phyloP scores from a whole-genome alignment of 352 stramenopile genomes.

The Pythium vanterpoolii region DNA sequence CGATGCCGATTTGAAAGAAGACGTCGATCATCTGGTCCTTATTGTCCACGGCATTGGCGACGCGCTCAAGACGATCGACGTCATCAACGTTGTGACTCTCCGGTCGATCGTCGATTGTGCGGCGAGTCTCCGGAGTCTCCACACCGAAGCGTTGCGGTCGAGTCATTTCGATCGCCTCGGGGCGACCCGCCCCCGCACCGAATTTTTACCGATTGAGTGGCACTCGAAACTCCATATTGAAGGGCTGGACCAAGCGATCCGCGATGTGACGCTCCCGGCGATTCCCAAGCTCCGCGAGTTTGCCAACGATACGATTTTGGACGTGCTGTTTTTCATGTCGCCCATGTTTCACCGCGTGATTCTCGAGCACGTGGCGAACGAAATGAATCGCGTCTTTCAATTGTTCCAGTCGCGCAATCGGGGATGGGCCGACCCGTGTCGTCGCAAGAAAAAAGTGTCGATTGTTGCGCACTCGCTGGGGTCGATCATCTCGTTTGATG shows the following conservation, averaged over 20 bases:
- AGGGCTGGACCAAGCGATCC: constrained; percentile 62
- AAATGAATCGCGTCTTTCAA: constrained; percentile 89
- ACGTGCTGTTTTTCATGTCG: constrained; percentile 93
- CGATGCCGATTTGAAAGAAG: constrained; percentile 66
- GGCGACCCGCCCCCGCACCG: constrained; percentile 39
- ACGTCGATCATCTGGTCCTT: constrained; percentile 85
- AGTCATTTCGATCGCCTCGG: constrained; percentile 62
- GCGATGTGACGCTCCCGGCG: constrained; percentile 68
- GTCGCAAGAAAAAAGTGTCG: constrained; percentile 70
- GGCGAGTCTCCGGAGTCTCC: constrained; percentile 58
- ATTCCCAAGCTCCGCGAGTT: constrained; percentile 92
- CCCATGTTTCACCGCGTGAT: constrained; percentile 91
- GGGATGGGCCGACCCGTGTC: constrained; percentile 31
- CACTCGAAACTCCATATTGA: constrained; percentile 85
- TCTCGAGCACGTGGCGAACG: constrained; percentile 85
- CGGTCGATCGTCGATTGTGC: constrained; percentile 83
- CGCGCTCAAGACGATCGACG: constrained; percentile 79
- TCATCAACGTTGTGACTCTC: constrained; percentile 81
- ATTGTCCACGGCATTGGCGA: constrained; percentile 91
- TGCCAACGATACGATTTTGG: constrained; percentile 91
- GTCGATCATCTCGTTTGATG: constrained; percentile 92
- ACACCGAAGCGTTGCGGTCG: constrained; percentile 60
- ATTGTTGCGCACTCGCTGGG: constrained; percentile 88
- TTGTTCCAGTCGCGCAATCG: constrained; percentile 69
- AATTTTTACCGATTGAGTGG: constrained; percentile 87